Evolutionary conservation across 768 basidiomycete species (phyloP), one percentile per base, ranked within the genome.

Genomic region (Trametopsis cervina): DNA sequence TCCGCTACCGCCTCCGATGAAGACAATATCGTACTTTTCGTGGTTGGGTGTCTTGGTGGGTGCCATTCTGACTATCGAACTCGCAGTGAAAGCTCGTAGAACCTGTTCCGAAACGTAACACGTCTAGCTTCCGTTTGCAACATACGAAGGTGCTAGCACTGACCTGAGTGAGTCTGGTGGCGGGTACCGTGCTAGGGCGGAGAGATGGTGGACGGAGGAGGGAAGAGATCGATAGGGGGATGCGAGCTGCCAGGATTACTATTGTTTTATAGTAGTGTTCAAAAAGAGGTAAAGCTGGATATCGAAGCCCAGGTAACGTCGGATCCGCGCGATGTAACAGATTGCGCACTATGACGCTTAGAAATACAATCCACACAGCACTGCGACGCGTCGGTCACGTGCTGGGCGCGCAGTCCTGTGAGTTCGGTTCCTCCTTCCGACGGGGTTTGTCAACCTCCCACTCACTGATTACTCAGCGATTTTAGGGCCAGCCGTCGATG

Each of bases 1-100:
- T 49, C 92, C 96, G 50, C 89, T 93, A 27, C 96, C 96, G 51
- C 91, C 93, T 44, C 93, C 93, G 57, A 96, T 83, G 57, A 89
- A 80, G 42, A 96, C 78, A 58, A 86, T 81, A 61, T 96, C 93
- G 63, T 87, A 90, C 61, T 77, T 78, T 38, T 81, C 80, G 15
- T 64, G 62, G 2, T 73, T 78, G 15, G 85, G 81, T 57, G 72
- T 80, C 46, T 78, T 71, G 52, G 88, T 67, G 29, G 89, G 88
- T 42, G 89, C 75, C 86, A 90, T 89, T 22, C 66, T 75, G n/a
- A 59, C 50, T 37, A 63, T 56, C 11, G 69, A 38, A 80, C 70
- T 38, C 69, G 64, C 67, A 77, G 69, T 26, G 71, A 68, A 54
- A 76, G 61, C 80, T 81, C 50, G 44, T 18, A 47, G 29, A 17